Evolutionary conservation across 345 rosid species (phyloP).

Genomic region (Toxicodendron radicans): DNA sequence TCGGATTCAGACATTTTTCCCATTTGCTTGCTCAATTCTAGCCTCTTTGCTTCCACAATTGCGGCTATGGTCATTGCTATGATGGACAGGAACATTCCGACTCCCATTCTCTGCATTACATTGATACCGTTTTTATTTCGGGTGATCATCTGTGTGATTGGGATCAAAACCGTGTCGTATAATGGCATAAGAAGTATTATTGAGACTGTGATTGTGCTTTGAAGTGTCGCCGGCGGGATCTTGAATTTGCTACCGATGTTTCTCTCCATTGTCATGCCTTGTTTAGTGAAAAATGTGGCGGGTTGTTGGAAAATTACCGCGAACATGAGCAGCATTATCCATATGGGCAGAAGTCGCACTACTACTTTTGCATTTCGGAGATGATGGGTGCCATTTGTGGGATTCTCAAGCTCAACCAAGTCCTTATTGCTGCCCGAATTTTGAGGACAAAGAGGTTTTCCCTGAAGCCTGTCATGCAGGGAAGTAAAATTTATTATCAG

Average conservation of each 20-base stretch:
- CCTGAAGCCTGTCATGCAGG: constrained; percentile 59
- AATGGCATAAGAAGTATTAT: constrained; percentile 85
- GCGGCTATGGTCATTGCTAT: constrained; percentile 88
- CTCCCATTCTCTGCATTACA: constrained; percentile 84
- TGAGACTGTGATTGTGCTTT: constrained; percentile 85
- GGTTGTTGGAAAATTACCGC: constrained; percentile 93
- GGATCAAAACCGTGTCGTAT: constrained; percentile 67
- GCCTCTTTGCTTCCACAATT: constrained; percentile 68
- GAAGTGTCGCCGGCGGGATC: constrained; percentile 92
- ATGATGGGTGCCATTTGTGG: constrained; percentile 21
- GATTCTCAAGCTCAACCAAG: constrained; percentile 22
- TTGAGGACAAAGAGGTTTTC: constrained; percentile 64
- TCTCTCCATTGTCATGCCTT: constrained; percentile 83
- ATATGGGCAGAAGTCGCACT: constrained; percentile 69
- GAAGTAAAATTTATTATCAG: constrained; percentile 15
- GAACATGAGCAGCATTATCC: constrained; percentile 87
- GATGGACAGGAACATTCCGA: constrained; percentile 79
- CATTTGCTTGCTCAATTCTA: constrained; percentile 35
- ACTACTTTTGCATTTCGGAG: constrained; percentile 47
- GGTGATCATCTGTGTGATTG: constrained; percentile 42
- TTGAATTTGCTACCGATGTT: constrained; percentile 67
- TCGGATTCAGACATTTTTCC: constrained; percentile 17
- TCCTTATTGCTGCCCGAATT: constrained; percentile 6
- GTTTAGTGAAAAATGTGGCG: constrained; percentile 84
- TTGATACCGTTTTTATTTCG: constrained; percentile 50